phyloP scores from a whole-genome alignment of 1,284 basidiomycete genomes.

The Heterobasidion parviporum region DNA sequence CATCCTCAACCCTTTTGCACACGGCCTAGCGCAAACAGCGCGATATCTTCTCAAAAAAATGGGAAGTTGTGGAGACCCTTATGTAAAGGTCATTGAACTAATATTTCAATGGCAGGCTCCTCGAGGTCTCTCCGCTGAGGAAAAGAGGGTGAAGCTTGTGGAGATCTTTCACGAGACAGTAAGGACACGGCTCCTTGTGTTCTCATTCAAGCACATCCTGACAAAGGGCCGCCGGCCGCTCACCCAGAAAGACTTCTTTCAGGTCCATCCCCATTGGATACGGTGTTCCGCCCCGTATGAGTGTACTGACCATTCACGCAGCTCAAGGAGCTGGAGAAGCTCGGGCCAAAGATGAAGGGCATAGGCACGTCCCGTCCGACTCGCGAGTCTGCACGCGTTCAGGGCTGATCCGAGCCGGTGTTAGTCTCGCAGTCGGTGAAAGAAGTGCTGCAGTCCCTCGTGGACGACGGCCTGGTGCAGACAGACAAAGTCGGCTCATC shows the following conservation, averaged over 20 bases:
- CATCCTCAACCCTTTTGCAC: too few species aligned
- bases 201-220: background rate
- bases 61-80: too few species aligned
- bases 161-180: slow-evolving; percentile 90
- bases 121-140: slow-evolving; percentile 70
- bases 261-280: slow-evolving; percentile 32
- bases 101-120: slow-evolving; percentile 42
- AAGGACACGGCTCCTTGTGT: slow-evolving; percentile 13
- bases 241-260: slow-evolving; percentile 77
- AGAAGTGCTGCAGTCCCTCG: slow-evolving; percentile 77
- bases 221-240: background rate
- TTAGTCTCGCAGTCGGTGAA: slow-evolving; percentile 83
- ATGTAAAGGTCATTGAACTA: too few species aligned
- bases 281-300: too few species aligned
- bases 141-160: slow-evolving; percentile 72
- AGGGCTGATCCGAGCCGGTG: background rate
- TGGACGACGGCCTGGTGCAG: slow-evolving; percentile 77
- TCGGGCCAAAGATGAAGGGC: slow-evolving; percentile 77
- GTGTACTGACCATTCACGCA: slow-evolving; percentile 17
- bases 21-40: too few species aligned
- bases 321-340: slow-evolving; percentile 86
- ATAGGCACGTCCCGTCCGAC: slow-evolving; percentile 47
- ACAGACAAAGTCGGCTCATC: slow-evolving; percentile 87
- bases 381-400: background rate
- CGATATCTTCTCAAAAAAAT: too few species aligned